Evolutionary conservation across 1,284 basidiomycete genomes (phyloP), one percentile per base, ranked within the genome.

Genomic region (Malassezia brasiliensis): DNA sequence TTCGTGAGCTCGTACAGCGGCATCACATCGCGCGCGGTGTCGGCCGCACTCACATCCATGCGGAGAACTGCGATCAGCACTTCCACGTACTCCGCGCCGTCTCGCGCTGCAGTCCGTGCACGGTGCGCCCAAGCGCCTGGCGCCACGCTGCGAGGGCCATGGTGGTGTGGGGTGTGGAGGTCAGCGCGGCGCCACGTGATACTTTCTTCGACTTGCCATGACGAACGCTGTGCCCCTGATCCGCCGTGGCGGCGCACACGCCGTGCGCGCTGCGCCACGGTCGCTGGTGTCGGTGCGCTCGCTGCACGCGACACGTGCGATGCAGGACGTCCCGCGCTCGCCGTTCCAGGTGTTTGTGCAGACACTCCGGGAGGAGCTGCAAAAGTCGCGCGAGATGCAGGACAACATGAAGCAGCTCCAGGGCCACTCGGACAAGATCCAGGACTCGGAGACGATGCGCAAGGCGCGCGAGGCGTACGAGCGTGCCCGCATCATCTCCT

Each of bases 381-480:
- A 83, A 74, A 96, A 96, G 81, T 93, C 89, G 75, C 81, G 89
- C 65, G 91, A 93, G 74, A 80, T 94, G 53, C 90, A 94, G 78
- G 89, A 96, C 48, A 94, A 93, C 77, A 86, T 96, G 56, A 90
- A 90, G 78, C 90, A 94, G 77, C 81, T 98, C 31, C 88, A 93
- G 77, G 94, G 94, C 65, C 90, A 96, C 76, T 93, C 94, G 36
- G 88, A 89, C 78, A 96, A 96, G 78, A 78, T 96, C 50, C 91
- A 94, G 78, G 93, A 98, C 75, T 88, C 86, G 53, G 90, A 93
- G 75, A 86, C 91, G n/a, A 87, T 96, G 88, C 89, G 88, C 79
- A 82, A 81, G 66, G 89, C 90, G 12, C 81, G 82, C 69, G 88
- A 87, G 47, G 84, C 88, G 56, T 96, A 96, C 77, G 93, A 96